A percentile compares a stretch with the other conserved stretches of the same genome.
phyloP scores from a whole-genome alignment of 305 asterid species.

The Fraxinus sp. region DNA sequence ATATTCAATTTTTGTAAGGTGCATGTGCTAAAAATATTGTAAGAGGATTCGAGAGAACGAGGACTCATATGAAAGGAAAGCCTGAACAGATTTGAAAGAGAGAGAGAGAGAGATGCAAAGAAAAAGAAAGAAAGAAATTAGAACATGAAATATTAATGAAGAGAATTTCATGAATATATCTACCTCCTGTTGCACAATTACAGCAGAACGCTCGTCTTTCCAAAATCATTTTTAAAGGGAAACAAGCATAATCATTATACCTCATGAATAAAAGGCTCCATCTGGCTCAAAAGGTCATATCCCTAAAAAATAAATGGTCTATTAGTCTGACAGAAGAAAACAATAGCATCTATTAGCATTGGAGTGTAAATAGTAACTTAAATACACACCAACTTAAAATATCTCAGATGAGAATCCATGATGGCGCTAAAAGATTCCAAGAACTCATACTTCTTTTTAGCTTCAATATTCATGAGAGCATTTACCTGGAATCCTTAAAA shows the following conservation, averaged over 20 bases:
- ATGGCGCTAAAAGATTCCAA: conserved; percentile 95
- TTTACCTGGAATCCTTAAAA: conserved; percentile 76
- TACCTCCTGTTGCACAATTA: conserved; percentile 8
- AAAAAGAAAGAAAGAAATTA: neutral
- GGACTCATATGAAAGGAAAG: neutral
- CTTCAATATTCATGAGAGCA: conserved; percentile 82
- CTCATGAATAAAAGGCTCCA: conserved; percentile 98
- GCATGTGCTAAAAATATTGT: neutral
- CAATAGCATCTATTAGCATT: conserved; percentile 23
- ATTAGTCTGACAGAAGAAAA: conserved; percentile 27
- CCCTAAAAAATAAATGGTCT: conserved; percentile 55
- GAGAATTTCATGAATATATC: neutral
- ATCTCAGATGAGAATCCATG: conserved; percentile 97
- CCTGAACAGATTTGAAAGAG: neutral
- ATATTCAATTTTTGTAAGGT: neutral
- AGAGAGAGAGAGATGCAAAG: neutral
- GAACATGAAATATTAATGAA: conserved; percentile 1
- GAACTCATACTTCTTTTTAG: conserved; percentile 91
- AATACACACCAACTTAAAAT: conserved; percentile 75
- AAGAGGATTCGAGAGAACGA: neutral
- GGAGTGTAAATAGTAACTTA: conserved; percentile 16
- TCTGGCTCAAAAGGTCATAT: conserved; percentile 71
- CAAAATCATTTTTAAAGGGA: conserved; percentile 20
- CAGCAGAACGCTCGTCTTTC: conserved; percentile 7
- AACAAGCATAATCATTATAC: conserved; percentile 38